Evolutionary conservation across 176 grass and related monocot species (phyloP), one percentile per base, ranked within the genome.

Genomic region (Puya raimondii): DNA sequence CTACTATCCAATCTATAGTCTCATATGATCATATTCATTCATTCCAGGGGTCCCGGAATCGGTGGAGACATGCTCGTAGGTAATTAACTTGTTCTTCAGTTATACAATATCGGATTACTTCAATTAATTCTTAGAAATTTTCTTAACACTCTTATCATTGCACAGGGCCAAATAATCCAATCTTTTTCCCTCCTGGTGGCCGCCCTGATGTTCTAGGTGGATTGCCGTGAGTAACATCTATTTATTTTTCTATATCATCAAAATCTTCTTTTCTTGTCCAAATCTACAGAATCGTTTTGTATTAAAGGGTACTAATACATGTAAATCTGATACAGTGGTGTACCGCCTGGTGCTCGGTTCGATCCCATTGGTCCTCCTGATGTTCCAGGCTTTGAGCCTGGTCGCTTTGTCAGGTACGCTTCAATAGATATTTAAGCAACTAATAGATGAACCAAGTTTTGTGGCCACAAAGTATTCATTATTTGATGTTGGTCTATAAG

Each of bases 361-460:
- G 91, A 96, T 79, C 91, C 91, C 51, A 91, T 91, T 70, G 88
- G 85, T 58, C 85, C 88, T 11, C 89, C 94, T 10, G 89, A 70
- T 67, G 70, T 99, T 59, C 89, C 94, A 83, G 94, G 89, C 10
- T 93, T 99, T 78, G 94, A 93, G 42, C 94, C 87, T 72, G 78
- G 77, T 72, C 87, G 77, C 20, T 93, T 99, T 83, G 76, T 75
- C 50, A 95, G 91, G 91, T 95, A 85, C 54, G 1, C 56, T 18
- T 53, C 4, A 26, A n/a, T 56, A 51, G 54, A 63, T 53, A 68
- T 84, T 20, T 84, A 73, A 33, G n/a, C 71, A 59, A 74, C 66
- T 18, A 64, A 12, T 23, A 68, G 64, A 22, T 75, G 49, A 12
- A 27, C 33, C 33, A 42, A 42, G 33, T 42, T 42, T 42, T 42